Conservation (phyloP, 176 grass and related monocot species). For the Themeda triandra region DNA sequence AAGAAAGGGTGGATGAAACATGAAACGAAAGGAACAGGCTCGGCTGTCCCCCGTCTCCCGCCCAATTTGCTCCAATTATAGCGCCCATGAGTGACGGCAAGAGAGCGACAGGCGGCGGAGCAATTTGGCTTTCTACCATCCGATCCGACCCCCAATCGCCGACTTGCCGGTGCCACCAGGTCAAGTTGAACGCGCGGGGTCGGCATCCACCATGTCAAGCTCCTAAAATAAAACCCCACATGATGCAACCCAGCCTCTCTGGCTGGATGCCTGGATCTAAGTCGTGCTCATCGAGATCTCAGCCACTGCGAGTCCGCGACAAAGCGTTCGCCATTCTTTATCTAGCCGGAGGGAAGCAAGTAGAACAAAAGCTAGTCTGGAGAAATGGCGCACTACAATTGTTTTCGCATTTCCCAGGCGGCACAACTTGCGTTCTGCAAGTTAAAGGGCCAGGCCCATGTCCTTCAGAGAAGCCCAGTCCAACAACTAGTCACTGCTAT, state of each 20-base stretch:
- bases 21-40: neutral
- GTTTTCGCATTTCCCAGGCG: neutral
- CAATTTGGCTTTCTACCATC: neutral
- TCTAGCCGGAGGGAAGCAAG: neutral
- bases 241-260: neutral
- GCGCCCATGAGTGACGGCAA: neutral
- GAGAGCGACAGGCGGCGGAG: neutral
- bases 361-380: neutral
- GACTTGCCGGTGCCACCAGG: neutral
- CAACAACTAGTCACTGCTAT: neutral
- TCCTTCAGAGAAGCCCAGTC: neutral
- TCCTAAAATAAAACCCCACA: neutral
- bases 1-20: neutral
- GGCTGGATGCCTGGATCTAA: neutral
- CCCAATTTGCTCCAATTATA: neutral
- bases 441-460: neutral
- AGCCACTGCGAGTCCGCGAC: neutral
- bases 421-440: neutral
- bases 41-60: neutral
- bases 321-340: neutral
- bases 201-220: neutral
- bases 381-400: neutral
- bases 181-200: neutral
- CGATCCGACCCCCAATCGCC: neutral
- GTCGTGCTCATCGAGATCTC: neutral